Evolutionary conservation across 228 moss, liverwort and hornwort species (phyloP), one percentile per base, ranked within the genome.

Genomic region (Sphagnum fallax): DNA sequence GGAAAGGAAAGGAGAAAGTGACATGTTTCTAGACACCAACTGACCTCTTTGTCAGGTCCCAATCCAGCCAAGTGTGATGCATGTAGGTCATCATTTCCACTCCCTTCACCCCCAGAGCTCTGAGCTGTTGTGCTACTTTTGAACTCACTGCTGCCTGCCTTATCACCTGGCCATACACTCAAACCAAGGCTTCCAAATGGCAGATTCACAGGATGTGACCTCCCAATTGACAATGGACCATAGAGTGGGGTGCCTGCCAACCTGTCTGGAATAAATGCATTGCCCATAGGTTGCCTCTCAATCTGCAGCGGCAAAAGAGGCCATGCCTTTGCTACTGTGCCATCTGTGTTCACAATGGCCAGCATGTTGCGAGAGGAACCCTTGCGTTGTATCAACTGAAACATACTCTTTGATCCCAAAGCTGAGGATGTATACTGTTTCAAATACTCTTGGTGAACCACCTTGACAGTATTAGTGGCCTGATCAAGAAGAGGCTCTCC

Each of bases 361-460:
- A 97, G 75, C 67, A 97, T 66, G 69, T 93, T 89, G 55, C 96
- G 89, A 47, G 93, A 97, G 63, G 96, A 97, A 49, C 93, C 93
- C 77, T 83, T 88, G 65, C 91, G 88, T 76, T 97, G 96, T 66
- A 97, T 97, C 51, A 97, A 83, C 67, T 97, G 93, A 63, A 93
- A 91, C 96, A 97, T 97, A 52, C 89, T 82, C 82, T 97, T 97
- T 8, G 96, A 97, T 58, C 96, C 93, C 52, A 97, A 76, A 52
- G 96, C 88, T 47, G 96, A 93, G 32, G 96, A 86, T 51, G 91
- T 88, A 69, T 88, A 93, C 79, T 97, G 96, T 71, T 80, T 89
- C 65, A 70, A 83, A 16, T 97, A 97, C 75, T 97, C 93, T 72
- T 93, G 93, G 74, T 91, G 83, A 58, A 97, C 96, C 14, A 97